A percentile compares a stretch with the other conserved stretches of the same genome.
Conservation (phyloP, 352 stramenopile genomes). For the Phytophthora sojae region DNA sequence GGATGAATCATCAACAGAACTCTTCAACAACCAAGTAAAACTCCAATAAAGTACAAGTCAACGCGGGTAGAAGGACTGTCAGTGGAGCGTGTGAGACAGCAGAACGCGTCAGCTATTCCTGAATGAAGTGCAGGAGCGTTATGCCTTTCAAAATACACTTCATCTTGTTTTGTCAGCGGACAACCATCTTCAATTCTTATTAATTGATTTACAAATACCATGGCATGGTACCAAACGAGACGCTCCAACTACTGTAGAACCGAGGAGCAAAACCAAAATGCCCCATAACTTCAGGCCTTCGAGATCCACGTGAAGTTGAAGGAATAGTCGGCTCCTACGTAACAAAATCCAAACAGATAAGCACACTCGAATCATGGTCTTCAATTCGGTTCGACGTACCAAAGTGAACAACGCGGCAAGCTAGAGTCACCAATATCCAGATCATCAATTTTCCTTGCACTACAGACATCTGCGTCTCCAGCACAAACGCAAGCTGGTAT, state of each 20-base stretch:
- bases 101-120: neutral
- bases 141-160: neutral
- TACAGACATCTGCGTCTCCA: constrained; percentile 36
- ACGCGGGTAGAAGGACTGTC: neutral
- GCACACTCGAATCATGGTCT: too few species aligned
- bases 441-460: constrained; percentile 32
- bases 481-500: constrained; percentile 41
- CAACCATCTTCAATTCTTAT: neutral
- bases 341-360: neutral
- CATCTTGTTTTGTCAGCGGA: neutral
- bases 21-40: neutral
- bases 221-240: neutral
- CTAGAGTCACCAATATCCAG: constrained; percentile 32
- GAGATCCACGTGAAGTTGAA: constrained; percentile 34
- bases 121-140: neutral
- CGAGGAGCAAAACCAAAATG: too few species aligned
- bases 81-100: neutral
- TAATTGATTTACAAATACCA: neutral
- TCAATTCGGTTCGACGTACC: constrained; percentile 14
- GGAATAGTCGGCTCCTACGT: constrained; percentile 31
- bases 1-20: neutral
- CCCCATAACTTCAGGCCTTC: neutral
- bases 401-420: constrained; percentile 32
- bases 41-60: neutral
- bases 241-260: neutral